Evolutionary conservation across 352 stramenopile species (phyloP).

Genomic region (Phytopythium vexans): DNA sequence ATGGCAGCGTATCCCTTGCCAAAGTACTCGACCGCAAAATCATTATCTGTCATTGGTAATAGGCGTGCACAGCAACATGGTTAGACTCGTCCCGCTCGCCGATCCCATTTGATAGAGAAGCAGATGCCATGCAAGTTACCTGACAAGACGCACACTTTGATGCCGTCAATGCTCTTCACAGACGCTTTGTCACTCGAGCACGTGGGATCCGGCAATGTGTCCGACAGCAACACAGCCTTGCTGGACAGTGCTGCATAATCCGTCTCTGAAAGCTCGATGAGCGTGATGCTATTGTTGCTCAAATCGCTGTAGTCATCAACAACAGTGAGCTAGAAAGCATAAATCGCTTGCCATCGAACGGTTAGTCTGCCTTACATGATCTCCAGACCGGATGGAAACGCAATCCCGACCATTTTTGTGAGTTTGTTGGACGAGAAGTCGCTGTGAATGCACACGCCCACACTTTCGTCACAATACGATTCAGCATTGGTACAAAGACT

Average conservation of each 20-base stretch:
- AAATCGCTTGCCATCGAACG: neutral
- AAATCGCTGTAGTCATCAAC: constrained; percentile 16
- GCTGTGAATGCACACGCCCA: neutral
- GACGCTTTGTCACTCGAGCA: constrained; percentile 22
- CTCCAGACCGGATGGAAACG: constrained; percentile 23
- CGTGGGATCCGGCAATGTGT: constrained; percentile 15
- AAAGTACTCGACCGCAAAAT: no score
- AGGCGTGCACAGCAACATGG: no score
- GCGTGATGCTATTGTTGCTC: constrained; percentile 30
- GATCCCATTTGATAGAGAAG: neutral
- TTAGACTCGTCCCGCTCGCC: no score
- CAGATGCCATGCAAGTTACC: constrained; percentile 6
- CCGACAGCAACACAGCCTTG: constrained; percentile 20
- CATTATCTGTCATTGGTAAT: no score
- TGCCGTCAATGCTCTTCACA: constrained; percentile 17
- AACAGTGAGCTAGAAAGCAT: neutral
- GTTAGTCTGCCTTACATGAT: constrained; percentile 12
- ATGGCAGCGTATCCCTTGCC: no score
- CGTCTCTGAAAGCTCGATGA: constrained; percentile 21
- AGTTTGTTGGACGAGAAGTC: constrained; percentile 32
- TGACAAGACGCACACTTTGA: constrained; percentile 28
- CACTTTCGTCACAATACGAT: neutral
- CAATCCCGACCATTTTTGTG: constrained; percentile 20
- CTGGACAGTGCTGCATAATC: constrained; percentile 19
- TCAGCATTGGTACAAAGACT: neutral